Conservation (phyloP, 1,284 basidiomycete species). For the Paramarasmius palmivorus region DNA sequence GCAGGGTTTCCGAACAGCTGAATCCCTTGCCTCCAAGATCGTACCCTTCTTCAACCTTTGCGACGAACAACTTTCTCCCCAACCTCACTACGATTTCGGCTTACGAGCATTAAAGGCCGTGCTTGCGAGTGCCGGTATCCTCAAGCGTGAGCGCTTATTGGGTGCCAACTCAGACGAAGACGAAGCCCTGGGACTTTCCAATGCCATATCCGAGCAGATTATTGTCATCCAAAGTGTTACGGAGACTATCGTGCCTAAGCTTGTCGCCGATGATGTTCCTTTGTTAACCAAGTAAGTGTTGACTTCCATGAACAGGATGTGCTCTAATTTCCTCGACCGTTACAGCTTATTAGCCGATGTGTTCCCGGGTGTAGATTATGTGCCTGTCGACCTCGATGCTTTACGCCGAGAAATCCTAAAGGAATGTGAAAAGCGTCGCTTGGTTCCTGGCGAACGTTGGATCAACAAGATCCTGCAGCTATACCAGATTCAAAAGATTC, state of each 20-base stretch:
- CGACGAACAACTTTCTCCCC: slow-evolving; percentile 93
- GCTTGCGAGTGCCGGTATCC: slow-evolving; percentile 93
- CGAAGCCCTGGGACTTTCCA: slow-evolving; percentile 59
- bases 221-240: slow-evolving; percentile 99
- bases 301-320: slow-evolving; percentile 3
- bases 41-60: slow-evolving; percentile 99
- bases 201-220: slow-evolving; percentile 85
- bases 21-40: slow-evolving; percentile 94
- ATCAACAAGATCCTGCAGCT: slow-evolving; percentile 95
- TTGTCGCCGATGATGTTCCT: slow-evolving; percentile 97
- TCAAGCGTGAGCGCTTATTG: slow-evolving; percentile 89
- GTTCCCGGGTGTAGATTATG: slow-evolving; percentile 94
- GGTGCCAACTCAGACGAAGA: slow-evolving; percentile 46
- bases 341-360: slow-evolving; percentile 94
- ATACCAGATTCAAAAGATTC: slow-evolving; percentile 99
- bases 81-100: slow-evolving; percentile 99
- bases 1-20: slow-evolving; percentile 98
- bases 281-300: slow-evolving; percentile 79
- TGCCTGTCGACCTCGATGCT: slow-evolving; percentile 86
- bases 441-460: slow-evolving; percentile 90
- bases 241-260: slow-evolving; percentile 97
- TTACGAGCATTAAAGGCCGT: slow-evolving; percentile 97
- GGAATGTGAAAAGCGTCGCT: slow-evolving; percentile 85
- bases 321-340: slow-evolving; percentile 4
- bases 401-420: slow-evolving; percentile 84